Base-by-base conservation (phyloP, 139 green algal species). In the Chlorella ohadii region DNA sequence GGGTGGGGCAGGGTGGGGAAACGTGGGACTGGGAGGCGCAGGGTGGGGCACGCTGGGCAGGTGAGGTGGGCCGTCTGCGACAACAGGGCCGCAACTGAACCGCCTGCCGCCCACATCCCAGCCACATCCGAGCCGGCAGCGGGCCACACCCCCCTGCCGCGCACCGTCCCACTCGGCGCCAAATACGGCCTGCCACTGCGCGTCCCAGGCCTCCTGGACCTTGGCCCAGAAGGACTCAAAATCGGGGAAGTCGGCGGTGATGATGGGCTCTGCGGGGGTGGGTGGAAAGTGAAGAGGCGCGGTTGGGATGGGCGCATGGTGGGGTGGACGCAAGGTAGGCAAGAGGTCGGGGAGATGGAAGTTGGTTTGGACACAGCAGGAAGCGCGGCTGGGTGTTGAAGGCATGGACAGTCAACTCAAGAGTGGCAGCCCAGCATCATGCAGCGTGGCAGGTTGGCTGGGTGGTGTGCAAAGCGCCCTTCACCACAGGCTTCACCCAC, bases 181-280 rank as follows among this genome's bases (percentile, higher is more conserved):
- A 34, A 66, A 85, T 15, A 85, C 82, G 2, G 31, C 22, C 13
- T 59, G 15, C 82, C 82, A 86, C 63, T 82, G 33, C 33, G 20
- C 65, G 47, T 82, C 47, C 82, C 82, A 86, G 3, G 73, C 70
- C 47, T 68, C 33, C 63, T 86, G 82, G 63, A 86, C 82, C 72
- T 86, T 59, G 33, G 39, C 61, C 82, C 64, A 65, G 63, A 86
- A 86, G 27, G 31, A 6, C 22, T 86, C 81, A 81, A 86, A 86
- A 70, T 51, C 39, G 12, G 76, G 44, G 61, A 64, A 86, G 55
- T 81, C 56, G 4, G 55, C 68, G n/a, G 80, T 67, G 27, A 78
- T 56, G 31, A 85, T 85, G 36, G 56, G 61, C 27, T 85, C 80
- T 85, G 70, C 68, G 59, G n/a, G n/a, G n/a, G 57, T 22, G 1